These are phyloP conservation scores for Fraxinus excelsior DNA, from an alignment of 257 asterid species.

Conservation along the genomic window DNA sequence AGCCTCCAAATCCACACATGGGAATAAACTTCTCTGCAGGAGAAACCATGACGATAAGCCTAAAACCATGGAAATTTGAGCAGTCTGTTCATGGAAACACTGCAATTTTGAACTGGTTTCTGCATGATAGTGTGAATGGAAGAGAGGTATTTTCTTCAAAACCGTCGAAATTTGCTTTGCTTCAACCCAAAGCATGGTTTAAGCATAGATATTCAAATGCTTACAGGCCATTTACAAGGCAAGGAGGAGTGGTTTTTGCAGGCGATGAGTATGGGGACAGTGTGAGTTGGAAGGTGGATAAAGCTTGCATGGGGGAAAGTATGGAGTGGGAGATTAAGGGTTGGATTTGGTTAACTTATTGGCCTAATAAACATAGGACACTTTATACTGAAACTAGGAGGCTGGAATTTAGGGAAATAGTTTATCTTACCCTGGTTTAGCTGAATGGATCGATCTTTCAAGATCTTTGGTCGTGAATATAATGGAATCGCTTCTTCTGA, in stretches of 20 bases:
- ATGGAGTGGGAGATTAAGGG: constrained; percentile 93
- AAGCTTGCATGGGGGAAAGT: constrained; percentile 44
- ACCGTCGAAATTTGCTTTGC: constrained; percentile 69
- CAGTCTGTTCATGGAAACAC: constrained; percentile 67
- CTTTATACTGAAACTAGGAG: constrained; percentile 71
- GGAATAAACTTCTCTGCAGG: constrained; percentile 68
- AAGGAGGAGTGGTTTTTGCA: constrained; percentile 83
- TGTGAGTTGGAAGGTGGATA: constrained; percentile 82
- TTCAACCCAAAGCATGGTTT: constrained; percentile 82
- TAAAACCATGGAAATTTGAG: constrained; percentile 89
- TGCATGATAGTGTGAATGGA: constrained; percentile 73
- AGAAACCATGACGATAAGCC: constrained; percentile 55
- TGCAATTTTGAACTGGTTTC: constrained; percentile 67
- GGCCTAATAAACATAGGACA: constrained; percentile 79
- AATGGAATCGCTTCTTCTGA: too few relatives aligned
- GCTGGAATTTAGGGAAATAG: constrained; percentile 62
- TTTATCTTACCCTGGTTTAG: constrained; percentile 47
- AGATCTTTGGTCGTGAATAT: neutral
- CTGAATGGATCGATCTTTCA: neutral
- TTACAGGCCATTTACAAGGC: constrained; percentile 68
- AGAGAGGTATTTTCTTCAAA: constrained; percentile 79
- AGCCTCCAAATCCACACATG: constrained; percentile 48
- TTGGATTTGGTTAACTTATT: constrained; percentile 82
- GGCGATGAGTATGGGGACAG: constrained; percentile 88
- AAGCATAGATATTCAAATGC: constrained; percentile 71